Evolutionary conservation across 202 grass and related monocot genomes (phyloP).

Genomic region (Saccharum hybrid): DNA sequence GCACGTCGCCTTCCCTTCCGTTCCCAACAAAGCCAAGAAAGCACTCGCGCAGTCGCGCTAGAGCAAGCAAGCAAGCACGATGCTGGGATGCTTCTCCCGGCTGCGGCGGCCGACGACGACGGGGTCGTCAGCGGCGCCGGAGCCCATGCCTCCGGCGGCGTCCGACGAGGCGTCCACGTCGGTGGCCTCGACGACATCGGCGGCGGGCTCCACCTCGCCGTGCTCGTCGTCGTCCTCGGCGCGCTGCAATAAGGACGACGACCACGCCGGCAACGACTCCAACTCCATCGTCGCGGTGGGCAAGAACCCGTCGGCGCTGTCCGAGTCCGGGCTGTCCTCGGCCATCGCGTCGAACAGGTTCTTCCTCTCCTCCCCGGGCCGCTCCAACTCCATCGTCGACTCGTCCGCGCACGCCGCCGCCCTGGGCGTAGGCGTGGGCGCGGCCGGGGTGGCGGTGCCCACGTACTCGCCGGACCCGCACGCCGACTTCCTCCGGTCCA

Average conservation of each 20-base stretch:
- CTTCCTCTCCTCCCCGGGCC: conserved; percentile 76
- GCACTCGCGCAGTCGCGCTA: not conserved
- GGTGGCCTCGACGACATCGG: conserved; percentile 42
- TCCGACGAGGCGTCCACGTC: conserved; percentile 66
- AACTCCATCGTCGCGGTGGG: not conserved
- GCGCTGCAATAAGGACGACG: conserved; percentile 49
- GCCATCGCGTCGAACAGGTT: conserved; percentile 94
- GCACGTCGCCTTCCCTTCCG: not conserved
- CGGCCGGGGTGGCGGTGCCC: conserved; percentile 75
- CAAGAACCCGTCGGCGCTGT: conserved; percentile 45
- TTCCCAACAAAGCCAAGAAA: not conserved
- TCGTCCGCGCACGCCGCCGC: conserved; percentile 48
- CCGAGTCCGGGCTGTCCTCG: conserved; percentile 61
- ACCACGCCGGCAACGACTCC: conserved; percentile 27
- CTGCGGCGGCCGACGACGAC: conserved; percentile 53
- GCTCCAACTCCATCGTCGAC: conserved; percentile 89
- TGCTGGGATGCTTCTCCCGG: conserved; percentile 94
- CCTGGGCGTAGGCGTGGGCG: conserved; percentile 33
- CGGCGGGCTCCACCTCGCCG: conserved; percentile 38
- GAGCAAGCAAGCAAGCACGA: conserved; percentile 7
- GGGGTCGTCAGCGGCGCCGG: conserved; percentile 27
- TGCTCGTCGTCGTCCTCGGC: conserved; percentile 62
- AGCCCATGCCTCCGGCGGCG: conserved; percentile 31
- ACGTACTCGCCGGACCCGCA: conserved; percentile 95
- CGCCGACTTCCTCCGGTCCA: conserved; percentile 79